Conservation (phyloP, 2,329 filamentous ascomycete genomes). For the Fusarium bulbicola region DNA sequence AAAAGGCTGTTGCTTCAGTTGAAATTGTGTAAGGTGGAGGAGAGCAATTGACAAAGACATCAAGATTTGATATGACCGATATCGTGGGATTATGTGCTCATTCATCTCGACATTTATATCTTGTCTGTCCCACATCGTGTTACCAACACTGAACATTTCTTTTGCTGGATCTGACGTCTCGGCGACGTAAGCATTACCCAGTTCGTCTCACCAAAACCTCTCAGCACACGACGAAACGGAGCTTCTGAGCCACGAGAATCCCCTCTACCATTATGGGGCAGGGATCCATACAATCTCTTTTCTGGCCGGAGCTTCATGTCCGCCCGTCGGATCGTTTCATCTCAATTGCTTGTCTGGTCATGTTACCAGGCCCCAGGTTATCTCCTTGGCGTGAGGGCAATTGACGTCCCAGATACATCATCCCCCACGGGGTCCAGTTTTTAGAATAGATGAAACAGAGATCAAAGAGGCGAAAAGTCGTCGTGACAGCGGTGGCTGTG, state of each 20-base stretch:
- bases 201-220: not conserved
- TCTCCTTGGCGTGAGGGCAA: not conserved
- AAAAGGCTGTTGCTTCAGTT: too few relatives aligned
- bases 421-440: not conserved
- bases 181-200: conserved; percentile 18
- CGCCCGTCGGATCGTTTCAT: not conserved
- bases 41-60: not conserved
- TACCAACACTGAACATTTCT: not conserved
- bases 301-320: not conserved
- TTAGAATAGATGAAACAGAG: not conserved
- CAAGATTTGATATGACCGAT: not conserved
- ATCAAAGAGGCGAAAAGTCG: not conserved
- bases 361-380: not conserved
- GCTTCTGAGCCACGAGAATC: not conserved
- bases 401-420: conserved; percentile 6
- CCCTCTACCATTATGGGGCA: not conserved
- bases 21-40: not conserved
- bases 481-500: not conserved
- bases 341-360: not conserved
- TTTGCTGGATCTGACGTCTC: conserved; percentile 8
- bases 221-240: not conserved
- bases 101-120: not conserved
- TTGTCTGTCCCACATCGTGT: not conserved
- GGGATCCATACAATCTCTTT: not conserved
- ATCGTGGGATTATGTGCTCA: not conserved